A percentile compares a stretch with the other conserved stretches of the same genome.
phyloP scores from a whole-genome alignment of 2,329 filamentous ascomycete genomes.

The Trichoderma semiorbis region DNA sequence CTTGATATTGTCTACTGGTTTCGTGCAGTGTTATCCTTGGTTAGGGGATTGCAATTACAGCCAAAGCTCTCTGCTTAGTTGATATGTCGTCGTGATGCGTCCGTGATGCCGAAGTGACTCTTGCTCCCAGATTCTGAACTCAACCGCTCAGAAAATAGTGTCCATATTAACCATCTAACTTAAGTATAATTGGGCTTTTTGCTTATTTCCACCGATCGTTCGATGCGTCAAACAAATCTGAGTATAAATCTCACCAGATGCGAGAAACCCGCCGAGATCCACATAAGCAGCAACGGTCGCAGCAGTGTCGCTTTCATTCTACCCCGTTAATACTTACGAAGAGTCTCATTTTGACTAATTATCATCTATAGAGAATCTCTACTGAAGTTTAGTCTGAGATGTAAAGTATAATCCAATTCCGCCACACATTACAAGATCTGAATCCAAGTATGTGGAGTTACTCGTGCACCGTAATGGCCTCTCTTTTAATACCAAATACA shows the following conservation, averaged over 20 bases:
- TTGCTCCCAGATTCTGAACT: not conserved
- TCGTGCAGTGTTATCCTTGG: not conserved
- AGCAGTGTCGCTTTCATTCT: not conserved
- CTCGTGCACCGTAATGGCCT: not conserved
- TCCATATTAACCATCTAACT: not conserved
- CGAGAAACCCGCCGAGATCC: not conserved
- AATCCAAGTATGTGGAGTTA: not conserved
- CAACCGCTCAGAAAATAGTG: not conserved
- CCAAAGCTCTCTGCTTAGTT: not conserved
- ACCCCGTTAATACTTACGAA: too few species aligned
- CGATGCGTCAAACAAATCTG: not conserved
- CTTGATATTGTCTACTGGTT: not conserved
- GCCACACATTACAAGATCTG: too few species aligned
- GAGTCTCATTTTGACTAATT: too few species aligned
- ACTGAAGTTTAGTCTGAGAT: not conserved
- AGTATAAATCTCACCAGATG: not conserved
- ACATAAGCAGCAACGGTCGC: not conserved
- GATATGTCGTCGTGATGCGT: not conserved
- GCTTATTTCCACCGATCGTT: not conserved
- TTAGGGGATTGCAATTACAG: not conserved
- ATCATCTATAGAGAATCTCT: not conserved
- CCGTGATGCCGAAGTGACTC: not conserved
- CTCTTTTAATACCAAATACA: not conserved
- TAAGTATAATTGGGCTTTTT: not conserved
- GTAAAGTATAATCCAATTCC: not conserved